Base-by-base conservation (phyloP, 1,139 yeast species). In the Suhomyces yuchorum region DNA sequence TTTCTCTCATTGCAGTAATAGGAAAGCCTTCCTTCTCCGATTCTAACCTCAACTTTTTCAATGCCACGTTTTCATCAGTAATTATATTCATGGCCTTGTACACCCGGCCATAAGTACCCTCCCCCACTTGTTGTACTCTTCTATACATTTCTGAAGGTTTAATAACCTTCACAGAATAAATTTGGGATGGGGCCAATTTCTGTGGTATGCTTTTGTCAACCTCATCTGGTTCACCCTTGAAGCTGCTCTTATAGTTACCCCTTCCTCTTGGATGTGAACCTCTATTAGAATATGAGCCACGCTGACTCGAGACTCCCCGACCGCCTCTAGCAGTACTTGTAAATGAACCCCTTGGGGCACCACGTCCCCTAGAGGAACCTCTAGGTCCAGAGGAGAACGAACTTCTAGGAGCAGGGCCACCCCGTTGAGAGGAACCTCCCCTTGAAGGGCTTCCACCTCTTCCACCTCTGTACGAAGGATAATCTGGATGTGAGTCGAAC, bases 1-100 rank as follows among this genome's bases (percentile, higher is more conserved):
- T 90, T 68, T 93, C 99, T 56, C 99, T 77, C 60, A 92, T 83
- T 0, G 98, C 96, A 0, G 99, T 93, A 19, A 93, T 88, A 1
- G 99, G 99, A 67, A 93, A 90, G 0, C 98, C 98, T 62, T 93
- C 99, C 43, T 91, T 75, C 65, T 93, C 98, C 8, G 84, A 71
- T 62, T 93, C 98, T 62, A 93, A 75, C 51, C 98, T 70, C 42
- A 93, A 73, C 57, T 85, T 80, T 62, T 93, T 93, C 60, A 93
- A 72, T 1, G 99, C 99, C 22, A 91, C 96, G 57, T 77, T 71
- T 51, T 81, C 84, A 5, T 79, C 76, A 0, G 97, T 89, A n/a
- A 81, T 72, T 14, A 70, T 68, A 61, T 90, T 87, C 46, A 72
- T 71, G 0, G 96, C 95, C 60, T 76, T 76, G 55, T 74, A 75